Base-by-base conservation (phyloP, 2,329 filamentous ascomycete genomes). In the Alternaria incomplexa region DNA sequence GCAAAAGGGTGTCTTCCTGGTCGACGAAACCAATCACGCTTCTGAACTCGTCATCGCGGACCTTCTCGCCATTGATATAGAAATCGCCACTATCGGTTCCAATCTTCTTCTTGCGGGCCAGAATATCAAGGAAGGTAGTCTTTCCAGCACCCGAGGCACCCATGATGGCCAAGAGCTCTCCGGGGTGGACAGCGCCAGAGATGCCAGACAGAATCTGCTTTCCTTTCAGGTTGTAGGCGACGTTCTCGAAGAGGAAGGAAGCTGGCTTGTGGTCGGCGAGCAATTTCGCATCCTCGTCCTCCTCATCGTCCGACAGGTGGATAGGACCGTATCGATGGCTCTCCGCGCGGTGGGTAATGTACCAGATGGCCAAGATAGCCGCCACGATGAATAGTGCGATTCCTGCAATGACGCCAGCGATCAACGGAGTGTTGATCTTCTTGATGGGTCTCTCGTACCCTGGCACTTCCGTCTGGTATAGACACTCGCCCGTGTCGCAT, bases 151-250 rank as follows among this genome's bases (percentile, higher is more conserved):
- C 96, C 1, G 96, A 99, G 8, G 96, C 95, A 60, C 96, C 96
- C 95, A 99, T 99, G 73, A 99, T 97, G 9, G 96, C 96, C 69
- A 95, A 93, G 8, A 98, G 88, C 78, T 99, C 93, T n/a, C 96
- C 96, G 3, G 95, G 93, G 70, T 91, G 91, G n/a, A 95, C 94
- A 45, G 93, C 89, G 50, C 96, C 96, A 68, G 91, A 90, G 32
- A 99, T 91, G 13, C 87, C 88, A 15, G 87, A 86, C 3, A 99
- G 84, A 50, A 99, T 97, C 56, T 91, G 86, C 80, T 93, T 97
- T 43, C 93, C 93, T 68, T 96, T 97, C 40, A 99, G 85, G 22
- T 87, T 85, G 77, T 99, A 99, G 0, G 90, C 89, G 4, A 99
- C 91, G 63, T 96, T 91, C 61, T 96, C 89, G 72, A 97, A 99